Percentiles rank a stretch among this genome's conserved stretches.
These are phyloP conservation scores for Proliferodiscus dingleyae DNA, from an alignment of 2,329 filamentous ascomycete genomes.

Conservation along the genomic window DNA sequence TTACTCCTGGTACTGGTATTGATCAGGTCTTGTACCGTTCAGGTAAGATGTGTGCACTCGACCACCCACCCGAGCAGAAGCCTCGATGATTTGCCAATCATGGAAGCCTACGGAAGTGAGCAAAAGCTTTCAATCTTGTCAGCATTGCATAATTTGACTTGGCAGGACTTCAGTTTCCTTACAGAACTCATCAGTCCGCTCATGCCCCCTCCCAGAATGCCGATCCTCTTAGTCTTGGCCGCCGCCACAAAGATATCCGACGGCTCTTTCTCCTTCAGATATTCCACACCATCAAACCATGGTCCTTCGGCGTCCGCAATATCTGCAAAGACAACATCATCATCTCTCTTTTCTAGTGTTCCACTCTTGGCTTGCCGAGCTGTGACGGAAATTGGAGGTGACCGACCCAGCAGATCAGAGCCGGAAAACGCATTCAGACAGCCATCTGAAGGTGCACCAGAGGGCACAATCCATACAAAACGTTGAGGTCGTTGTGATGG, in stretches of 20 bases:
- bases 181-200: constrained; percentile 52
- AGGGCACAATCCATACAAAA: constrained; percentile 37
- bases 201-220: constrained; percentile 63
- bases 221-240: constrained; percentile 54
- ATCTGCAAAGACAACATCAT: constrained; percentile 1
- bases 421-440: constrained; percentile 35
- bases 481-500: constrained; percentile 37
- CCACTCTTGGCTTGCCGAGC: constrained; percentile 4
- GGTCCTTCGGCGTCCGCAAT: constrained; percentile 39
- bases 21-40: constrained; percentile 46
- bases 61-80: constrained; percentile 55
- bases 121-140: constrained; percentile 30
- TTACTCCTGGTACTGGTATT: constrained; percentile 61
- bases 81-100: constrained; percentile 59
- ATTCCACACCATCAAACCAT: constrained; percentile 62
- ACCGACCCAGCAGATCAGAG: constrained; percentile 17
- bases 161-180: constrained; percentile 3
- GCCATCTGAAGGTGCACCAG: constrained; percentile 26
- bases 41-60: constrained; percentile 61
- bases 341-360: neutral
- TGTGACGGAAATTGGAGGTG: constrained; percentile 12
- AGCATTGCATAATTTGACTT: neutral
- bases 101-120: constrained; percentile 42
- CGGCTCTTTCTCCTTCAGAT: constrained; percentile 50
- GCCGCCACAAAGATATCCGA: constrained; percentile 46